Percentiles rank a stretch among this genome's conserved stretches.
Conservation (phyloP, 2,329 filamentous ascomycete genomes). For the Ceratocystis cubensis region DNA sequence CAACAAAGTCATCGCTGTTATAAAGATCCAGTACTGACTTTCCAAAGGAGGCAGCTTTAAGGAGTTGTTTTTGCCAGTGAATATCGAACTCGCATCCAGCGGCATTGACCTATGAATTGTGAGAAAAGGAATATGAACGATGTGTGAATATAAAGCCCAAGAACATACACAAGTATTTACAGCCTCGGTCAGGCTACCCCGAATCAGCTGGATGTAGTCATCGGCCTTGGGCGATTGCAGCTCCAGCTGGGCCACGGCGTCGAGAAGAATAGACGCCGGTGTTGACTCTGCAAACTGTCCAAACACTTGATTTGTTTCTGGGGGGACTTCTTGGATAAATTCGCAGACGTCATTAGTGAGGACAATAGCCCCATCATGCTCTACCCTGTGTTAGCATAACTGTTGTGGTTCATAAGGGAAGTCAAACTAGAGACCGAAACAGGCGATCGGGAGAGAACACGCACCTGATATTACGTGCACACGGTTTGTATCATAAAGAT, state of each 20-base stretch:
- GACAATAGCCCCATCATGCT: conserved; percentile 73
- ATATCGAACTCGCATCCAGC: conserved; percentile 83
- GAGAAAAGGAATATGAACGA: not conserved
- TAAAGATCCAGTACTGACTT: conserved; percentile 96
- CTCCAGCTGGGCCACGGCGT: conserved; percentile 83
- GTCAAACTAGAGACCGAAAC: conserved; percentile 18
- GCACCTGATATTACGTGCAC: conserved; percentile 79
- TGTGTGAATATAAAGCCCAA: not conserved
- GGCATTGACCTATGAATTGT: conserved; percentile 47
- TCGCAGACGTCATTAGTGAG: conserved; percentile 93
- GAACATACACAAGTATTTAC: conserved; percentile 63
- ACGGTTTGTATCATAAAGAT: conserved; percentile 79
- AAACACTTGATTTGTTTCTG: conserved; percentile 79
- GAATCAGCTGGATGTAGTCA: conserved; percentile 91
- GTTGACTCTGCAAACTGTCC: conserved; percentile 78
- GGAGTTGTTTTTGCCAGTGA: conserved; percentile 85
- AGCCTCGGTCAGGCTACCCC: conserved; percentile 74
- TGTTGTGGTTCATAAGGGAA: not conserved
- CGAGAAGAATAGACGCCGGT: conserved; percentile 80
- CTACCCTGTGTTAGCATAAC: conserved; percentile 27
- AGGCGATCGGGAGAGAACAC: not conserved
- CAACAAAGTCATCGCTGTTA: conserved; percentile 96
- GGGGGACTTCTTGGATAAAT: conserved; percentile 86
- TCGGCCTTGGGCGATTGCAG: conserved; percentile 93
- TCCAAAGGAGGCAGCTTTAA: conserved; percentile 95